Percentiles rank a stretch among this genome's conserved stretches.
Evolutionary conservation across 2,329 filamentous ascomycete genomes (phyloP).

Genomic region (Stylonectria norvegica): DNA sequence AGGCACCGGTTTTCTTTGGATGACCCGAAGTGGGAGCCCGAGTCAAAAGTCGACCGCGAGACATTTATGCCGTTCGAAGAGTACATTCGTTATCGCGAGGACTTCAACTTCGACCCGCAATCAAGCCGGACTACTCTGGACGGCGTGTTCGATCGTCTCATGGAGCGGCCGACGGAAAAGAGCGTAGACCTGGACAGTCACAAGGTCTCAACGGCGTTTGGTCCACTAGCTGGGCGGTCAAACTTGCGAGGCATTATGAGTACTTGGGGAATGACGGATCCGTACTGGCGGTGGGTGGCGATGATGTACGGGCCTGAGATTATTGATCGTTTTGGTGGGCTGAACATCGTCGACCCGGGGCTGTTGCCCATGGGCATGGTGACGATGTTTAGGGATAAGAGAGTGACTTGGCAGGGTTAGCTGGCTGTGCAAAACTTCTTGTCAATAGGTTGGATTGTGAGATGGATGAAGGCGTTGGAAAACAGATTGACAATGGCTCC

Average conservation of each 20-base stretch:
- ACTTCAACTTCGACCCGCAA: conserved; percentile 31
- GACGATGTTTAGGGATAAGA: conserved; percentile 40
- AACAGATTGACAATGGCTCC: too few species aligned
- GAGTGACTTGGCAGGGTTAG: conserved; percentile 41
- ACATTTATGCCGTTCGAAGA: conserved; percentile 46
- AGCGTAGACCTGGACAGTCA: conserved; percentile 26
- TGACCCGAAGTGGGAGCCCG: conserved; percentile 29
- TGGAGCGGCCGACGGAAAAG: conserved; percentile 29
- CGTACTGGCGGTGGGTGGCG: conserved; percentile 48
- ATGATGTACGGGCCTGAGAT: conserved; percentile 44
- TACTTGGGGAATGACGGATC: conserved; percentile 32
- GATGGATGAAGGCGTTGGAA: too few species aligned
- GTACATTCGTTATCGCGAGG: conserved; percentile 41
- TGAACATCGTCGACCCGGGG: conserved; percentile 43
- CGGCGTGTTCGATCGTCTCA: conserved; percentile 35
- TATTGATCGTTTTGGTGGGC: conserved; percentile 41
- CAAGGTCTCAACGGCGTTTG: conserved; percentile 22
- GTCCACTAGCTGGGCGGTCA: conserved; percentile 13
- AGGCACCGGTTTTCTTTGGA: conserved; percentile 7
- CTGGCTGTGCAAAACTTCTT: too few species aligned
- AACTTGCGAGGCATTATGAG: conserved; percentile 21
- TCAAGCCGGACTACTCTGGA: conserved; percentile 20
- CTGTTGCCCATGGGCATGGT: conserved; percentile 48
- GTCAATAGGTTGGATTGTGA: too few species aligned
- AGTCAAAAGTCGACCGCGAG: conserved; percentile 27